Conservation (phyloP, 768 basidiomycete species). For the Roridomyces roridus region DNA sequence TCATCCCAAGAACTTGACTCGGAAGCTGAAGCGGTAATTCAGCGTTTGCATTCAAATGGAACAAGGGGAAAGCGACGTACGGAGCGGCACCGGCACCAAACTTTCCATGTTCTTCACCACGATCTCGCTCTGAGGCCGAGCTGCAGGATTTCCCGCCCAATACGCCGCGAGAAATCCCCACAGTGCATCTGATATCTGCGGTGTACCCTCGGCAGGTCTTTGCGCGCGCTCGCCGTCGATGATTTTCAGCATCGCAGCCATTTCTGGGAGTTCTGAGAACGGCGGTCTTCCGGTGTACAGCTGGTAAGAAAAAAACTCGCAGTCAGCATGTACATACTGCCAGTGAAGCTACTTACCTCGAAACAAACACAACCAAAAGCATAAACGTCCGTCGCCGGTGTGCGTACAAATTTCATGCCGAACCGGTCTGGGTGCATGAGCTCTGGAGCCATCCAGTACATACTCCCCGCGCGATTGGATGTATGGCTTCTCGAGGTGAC, state of each 20-base stretch:
- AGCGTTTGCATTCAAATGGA: too few relatives aligned
- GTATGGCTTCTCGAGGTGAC: constrained; percentile 25
- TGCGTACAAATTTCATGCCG: constrained; percentile 28
- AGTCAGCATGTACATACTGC: too few relatives aligned
- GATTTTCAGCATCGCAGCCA: constrained; percentile 4
- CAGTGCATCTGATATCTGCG: constrained; percentile 1
- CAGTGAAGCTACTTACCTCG: constrained; percentile 27
- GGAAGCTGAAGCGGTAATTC: too few relatives aligned
- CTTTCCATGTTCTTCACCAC: too few relatives aligned
- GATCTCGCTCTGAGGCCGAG: not conserved
- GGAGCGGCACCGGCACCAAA: too few relatives aligned
- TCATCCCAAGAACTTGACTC: too few relatives aligned
- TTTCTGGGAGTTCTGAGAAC: constrained; percentile 4
- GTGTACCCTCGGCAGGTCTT: constrained; percentile 1
- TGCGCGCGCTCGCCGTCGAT: constrained; percentile 7
- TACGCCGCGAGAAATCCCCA: constrained; percentile 5
- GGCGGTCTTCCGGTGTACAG: constrained; percentile 21
- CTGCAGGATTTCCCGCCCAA: constrained; percentile 1
- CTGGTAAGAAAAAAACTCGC: not conserved
- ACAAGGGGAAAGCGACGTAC: too few relatives aligned
- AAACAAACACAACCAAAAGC: constrained; percentile 40
- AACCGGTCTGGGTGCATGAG: constrained; percentile 37
- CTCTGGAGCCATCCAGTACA: constrained; percentile 45
- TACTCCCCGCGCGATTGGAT: constrained; percentile 33
- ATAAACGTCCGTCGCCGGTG: constrained; percentile 38